Evolutionary conservation across 2,329 filamentous ascomycete genomes (phyloP).

Genomic region (Sclerotinia nivalis): DNA sequence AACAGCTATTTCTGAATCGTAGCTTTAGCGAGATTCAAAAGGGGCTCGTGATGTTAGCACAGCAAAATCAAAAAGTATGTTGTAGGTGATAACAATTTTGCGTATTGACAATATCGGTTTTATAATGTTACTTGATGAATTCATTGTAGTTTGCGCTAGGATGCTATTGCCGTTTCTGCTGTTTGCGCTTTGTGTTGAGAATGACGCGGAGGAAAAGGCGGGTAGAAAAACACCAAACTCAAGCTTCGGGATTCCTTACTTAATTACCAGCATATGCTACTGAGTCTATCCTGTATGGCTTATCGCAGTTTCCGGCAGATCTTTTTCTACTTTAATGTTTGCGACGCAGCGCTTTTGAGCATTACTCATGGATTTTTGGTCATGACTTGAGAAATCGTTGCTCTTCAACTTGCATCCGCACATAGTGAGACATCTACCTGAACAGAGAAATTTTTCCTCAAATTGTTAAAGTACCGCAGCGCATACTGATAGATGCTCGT

Average conservation of each 20-base stretch:
- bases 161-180: accelerated
- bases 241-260: background rate
- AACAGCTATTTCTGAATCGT: background rate
- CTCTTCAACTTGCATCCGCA: too few relatives aligned
- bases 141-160: accelerated
- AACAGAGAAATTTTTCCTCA: too few relatives aligned
- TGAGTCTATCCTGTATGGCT: background rate
- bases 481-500: too few relatives aligned
- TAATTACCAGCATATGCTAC: accelerated
- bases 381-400: too few relatives aligned
- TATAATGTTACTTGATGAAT: too few relatives aligned
- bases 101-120: too few relatives aligned
- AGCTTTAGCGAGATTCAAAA: background rate
- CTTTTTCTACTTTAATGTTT: too few relatives aligned
- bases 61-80: background rate
- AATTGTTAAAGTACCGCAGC: too few relatives aligned
- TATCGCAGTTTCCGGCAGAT: background rate
- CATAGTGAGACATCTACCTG: too few relatives aligned
- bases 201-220: background rate
- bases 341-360: too few relatives aligned
- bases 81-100: background rate
- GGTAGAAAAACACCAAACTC: background rate
- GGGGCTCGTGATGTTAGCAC: background rate
- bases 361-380: too few relatives aligned
- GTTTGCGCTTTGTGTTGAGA: background rate